phyloP scores from a whole-genome alignment of 129 eudicot species.

The Escallonia rubra region DNA sequence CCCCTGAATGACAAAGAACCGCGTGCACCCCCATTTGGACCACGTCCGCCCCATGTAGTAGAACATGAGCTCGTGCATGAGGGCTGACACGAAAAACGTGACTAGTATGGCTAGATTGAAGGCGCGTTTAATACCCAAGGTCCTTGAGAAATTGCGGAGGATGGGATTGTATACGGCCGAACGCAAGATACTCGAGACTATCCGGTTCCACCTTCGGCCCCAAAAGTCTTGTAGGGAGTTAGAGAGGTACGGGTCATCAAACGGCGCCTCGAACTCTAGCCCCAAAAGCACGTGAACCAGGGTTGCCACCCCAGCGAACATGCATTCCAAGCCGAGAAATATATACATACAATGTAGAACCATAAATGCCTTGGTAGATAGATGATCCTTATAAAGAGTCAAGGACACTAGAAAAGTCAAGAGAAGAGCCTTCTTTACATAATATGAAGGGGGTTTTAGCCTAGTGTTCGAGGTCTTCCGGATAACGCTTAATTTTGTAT shows the following conservation, averaged over 20 bases:
- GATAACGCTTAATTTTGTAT: not conserved
- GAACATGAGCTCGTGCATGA: conserved; percentile 18
- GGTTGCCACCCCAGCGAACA: not conserved
- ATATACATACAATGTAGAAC: not conserved
- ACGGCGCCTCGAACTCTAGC: conserved; percentile 14
- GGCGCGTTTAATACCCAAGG: conserved; percentile 11
- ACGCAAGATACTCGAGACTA: conserved; percentile 11
- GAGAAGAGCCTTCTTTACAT: not conserved
- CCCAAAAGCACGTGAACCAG: conserved; percentile 5
- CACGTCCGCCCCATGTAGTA: not conserved
- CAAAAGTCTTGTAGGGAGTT: conserved; percentile 31
- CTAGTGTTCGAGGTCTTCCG: not conserved
- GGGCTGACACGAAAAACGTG: conserved; percentile 15
- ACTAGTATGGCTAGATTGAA: not conserved
- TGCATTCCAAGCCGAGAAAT: conserved; percentile 7
- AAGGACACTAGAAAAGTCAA: not conserved
- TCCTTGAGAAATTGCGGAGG: not conserved
- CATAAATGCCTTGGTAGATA: conserved; percentile 2
- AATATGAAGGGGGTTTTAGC: not conserved
- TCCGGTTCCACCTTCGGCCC: conserved; percentile 37
- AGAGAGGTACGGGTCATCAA: conserved; percentile 23
- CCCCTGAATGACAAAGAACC: conserved; percentile 13
- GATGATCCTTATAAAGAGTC: conserved; percentile 3
- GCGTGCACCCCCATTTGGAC: not conserved
- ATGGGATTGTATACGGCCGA: conserved; percentile 13